phyloP scores from a whole-genome alignment of 202 grass and related monocot species.

The Hordeum pubiflorum region DNA sequence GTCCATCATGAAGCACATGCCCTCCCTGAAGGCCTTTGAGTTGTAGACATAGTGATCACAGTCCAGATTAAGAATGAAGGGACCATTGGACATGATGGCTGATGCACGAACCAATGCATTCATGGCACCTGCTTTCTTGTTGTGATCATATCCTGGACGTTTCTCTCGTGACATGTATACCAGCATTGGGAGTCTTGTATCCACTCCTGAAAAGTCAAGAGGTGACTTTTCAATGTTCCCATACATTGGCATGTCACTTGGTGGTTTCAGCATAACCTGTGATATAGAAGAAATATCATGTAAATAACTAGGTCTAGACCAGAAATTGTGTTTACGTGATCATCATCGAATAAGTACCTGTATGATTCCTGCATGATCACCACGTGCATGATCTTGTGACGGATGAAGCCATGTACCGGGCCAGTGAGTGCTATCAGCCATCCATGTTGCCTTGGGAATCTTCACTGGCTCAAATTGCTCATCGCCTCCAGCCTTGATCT shows the following conservation, averaged over 20 bases:
- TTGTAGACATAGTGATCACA: conserved; percentile 98
- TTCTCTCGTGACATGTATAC: conserved; percentile 95
- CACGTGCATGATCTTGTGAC: conserved; percentile 63
- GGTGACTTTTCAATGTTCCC: conserved; percentile 52
- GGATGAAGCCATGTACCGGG: conserved; percentile 81
- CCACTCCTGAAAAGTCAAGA: conserved; percentile 61
- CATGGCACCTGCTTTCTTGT: conserved; percentile 98
- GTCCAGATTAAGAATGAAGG: conserved; percentile 97
- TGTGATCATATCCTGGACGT: conserved; percentile 93
- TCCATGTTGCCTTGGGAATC: conserved; percentile 97
- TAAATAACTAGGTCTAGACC: not conserved
- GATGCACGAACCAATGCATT: conserved; percentile 88
- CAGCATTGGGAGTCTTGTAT: conserved; percentile 82
- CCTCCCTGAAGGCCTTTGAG: conserved; percentile 75
- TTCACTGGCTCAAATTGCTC: conserved; percentile 75
- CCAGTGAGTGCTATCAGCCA: conserved; percentile 97
- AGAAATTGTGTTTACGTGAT: not conserved
- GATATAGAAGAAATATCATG: conserved; percentile 8
- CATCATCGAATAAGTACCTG: conserved; percentile 47
- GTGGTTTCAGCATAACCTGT: conserved; percentile 94
- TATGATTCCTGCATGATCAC: conserved; percentile 90
- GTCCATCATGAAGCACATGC: conserved; percentile 99
- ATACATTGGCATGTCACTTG: conserved; percentile 54
- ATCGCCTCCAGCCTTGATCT: conserved; percentile 62
- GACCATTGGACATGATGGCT: conserved; percentile 89